Percentiles rank a stretch among this genome's conserved stretches.
phyloP scores from a whole-genome alignment of 2,329 filamentous ascomycete genomes.

The Nannizziopsis barbatae region DNA sequence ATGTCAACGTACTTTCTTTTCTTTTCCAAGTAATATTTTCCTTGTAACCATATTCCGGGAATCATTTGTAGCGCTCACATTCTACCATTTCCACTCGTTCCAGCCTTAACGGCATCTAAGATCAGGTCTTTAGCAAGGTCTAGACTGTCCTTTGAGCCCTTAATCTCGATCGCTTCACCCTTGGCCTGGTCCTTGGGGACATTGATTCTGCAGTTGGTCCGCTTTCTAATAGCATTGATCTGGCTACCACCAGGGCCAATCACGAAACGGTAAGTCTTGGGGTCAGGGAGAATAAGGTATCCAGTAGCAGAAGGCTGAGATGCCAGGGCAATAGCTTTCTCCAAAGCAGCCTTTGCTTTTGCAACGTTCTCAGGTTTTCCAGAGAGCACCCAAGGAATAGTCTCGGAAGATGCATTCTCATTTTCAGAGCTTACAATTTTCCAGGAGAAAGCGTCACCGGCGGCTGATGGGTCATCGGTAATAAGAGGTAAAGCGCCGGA shows the following conservation, averaged over 20 bases:
- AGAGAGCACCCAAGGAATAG: constrained; percentile 73
- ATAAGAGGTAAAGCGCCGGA: constrained; percentile 66
- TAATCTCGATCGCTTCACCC: constrained; percentile 80
- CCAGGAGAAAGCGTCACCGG: constrained; percentile 67
- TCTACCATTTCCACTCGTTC: constrained; percentile 14
- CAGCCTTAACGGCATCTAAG: constrained; percentile 59
- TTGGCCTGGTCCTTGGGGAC: constrained; percentile 69
- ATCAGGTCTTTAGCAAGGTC: constrained; percentile 85
- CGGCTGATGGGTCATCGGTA: constrained; percentile 64
- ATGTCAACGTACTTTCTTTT: not conserved
- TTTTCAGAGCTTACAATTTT: constrained; percentile 53
- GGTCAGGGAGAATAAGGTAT: constrained; percentile 81
- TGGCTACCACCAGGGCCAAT: constrained; percentile 81
- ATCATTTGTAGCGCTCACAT: not conserved
- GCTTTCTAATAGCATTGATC: constrained; percentile 84
- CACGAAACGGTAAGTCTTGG: constrained; percentile 76
- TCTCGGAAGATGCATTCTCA: constrained; percentile 20
- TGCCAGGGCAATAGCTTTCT: constrained; percentile 56
- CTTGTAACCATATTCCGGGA: not conserved
- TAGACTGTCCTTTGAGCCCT: constrained; percentile 65
- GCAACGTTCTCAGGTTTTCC: constrained; percentile 66
- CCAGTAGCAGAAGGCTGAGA: constrained; percentile 51
- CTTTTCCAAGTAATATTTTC: too few species aligned
- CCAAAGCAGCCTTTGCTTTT: constrained; percentile 66
- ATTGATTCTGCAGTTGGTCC: constrained; percentile 87